Evolutionary conservation across 257 asterid species (phyloP).

Genomic region (Penstemon newberryi): DNA sequence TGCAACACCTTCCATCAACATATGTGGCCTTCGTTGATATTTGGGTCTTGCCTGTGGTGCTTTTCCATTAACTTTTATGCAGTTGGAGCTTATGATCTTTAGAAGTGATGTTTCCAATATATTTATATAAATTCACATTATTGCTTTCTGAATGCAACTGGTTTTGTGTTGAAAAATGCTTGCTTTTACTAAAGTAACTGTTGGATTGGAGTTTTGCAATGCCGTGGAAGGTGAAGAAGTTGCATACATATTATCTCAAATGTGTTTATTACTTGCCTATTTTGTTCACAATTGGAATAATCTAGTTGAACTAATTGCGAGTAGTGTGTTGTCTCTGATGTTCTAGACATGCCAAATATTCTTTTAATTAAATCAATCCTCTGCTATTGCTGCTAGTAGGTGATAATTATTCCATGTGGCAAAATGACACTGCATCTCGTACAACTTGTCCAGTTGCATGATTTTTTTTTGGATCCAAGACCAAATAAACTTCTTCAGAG

Average conservation of each 20-base stretch:
- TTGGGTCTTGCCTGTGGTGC: slow-evolving; percentile 19
- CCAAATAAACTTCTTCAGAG: not conserved
- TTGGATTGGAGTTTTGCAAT: not conserved
- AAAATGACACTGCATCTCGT: not conserved
- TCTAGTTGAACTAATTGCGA: not conserved
- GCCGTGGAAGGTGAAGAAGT: not conserved
- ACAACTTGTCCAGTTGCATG: not conserved
- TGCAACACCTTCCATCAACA: slow-evolving; percentile 22
- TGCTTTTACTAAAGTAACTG: not conserved
- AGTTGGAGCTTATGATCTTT: slow-evolving; percentile 23
- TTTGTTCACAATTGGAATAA: not conserved
- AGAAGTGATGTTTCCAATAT: slow-evolving; percentile 21
- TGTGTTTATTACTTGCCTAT: not conserved
- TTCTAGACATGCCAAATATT: not conserved
- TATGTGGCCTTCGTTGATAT: not conserved
- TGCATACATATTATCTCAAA: not conserved
- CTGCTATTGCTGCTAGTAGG: not conserved
- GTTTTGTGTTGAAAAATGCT: not conserved
- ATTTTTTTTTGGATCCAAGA: not conserved
- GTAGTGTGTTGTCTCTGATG: not conserved
- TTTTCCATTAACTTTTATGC: slow-evolving; percentile 1
- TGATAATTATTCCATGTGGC: not conserved
- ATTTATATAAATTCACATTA: slow-evolving; percentile 8
- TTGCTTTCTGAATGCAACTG: not conserved
- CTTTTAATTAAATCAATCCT: not conserved